Evolutionary conservation across 495 filamentous ascomycete genomes (phyloP), one percentile per base, ranked within the genome.

Genomic region (Aspergillus conjunctus): DNA sequence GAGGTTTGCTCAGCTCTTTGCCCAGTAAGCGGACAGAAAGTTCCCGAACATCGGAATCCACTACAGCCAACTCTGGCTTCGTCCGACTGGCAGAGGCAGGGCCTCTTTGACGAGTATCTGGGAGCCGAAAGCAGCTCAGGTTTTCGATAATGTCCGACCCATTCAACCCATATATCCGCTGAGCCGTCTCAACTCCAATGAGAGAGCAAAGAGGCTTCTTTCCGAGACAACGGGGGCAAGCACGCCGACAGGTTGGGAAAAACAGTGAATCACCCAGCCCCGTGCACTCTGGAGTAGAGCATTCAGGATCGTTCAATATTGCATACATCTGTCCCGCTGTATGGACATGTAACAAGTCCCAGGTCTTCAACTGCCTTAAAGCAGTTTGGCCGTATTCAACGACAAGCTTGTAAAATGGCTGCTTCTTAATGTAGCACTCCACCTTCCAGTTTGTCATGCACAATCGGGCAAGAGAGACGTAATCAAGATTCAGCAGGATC

Each of bases 401-500:
- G 11, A 52, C 18, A 26, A 32, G 9, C 14, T 34, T 31, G 50
- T 32, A 52, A 33, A 15, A 52, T 3, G 50, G 50, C 7, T 10
- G 50, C 9, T 15, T 52, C 11, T 52, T 32, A 12, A 52, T 52
- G n/a, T 32, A 52, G 10, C 12, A 0, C 15, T 34, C 22, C 22
- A 21, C 50, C n/a, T 52, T 52, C 2, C 22, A 15, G 31, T 52
- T 52, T 33, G 50, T 52, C 15, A 7, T 7, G 15, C 50, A 17
- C 8, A 52, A 26, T 5, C 50, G 50, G 15, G 22, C 15, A 6
- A 52, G 22, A 8, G 50, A 52, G 26, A 9, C 0, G 14, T 52
- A 52, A 21, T 52, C 50, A n/a, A 52, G 50, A 15, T 33, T 12
- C 22, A 52, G 50, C 12, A 52, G 50, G 26, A 52, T 52, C 50